Conservation (phyloP, 2,329 filamentous ascomycete species). For the Lecanoromycetidae sp. region DNA sequence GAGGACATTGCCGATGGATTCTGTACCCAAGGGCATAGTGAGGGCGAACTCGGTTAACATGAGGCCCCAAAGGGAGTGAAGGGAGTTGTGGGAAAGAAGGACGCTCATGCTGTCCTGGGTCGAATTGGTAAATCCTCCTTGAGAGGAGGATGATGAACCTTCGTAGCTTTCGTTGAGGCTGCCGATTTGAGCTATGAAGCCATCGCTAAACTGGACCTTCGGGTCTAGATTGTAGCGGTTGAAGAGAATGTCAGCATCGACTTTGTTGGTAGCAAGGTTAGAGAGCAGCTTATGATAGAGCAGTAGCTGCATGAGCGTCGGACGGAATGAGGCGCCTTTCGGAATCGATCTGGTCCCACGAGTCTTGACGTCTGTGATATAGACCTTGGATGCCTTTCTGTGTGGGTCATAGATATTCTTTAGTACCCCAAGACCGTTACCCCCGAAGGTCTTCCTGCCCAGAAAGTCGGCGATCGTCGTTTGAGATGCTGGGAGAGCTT, state of each 20-base stretch:
- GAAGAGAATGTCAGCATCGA: conserved; percentile 59
- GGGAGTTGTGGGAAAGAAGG: conserved; percentile 46
- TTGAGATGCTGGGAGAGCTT: conserved; percentile 32
- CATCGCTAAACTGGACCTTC: conserved; percentile 58
- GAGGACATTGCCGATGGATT: conserved; percentile 46
- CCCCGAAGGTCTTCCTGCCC: conserved; percentile 23
- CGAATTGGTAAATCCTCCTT: too few relatives aligned
- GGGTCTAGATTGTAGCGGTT: conserved; percentile 58
- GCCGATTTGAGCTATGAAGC: conserved; percentile 64
- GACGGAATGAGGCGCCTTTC: conserved; percentile 52
- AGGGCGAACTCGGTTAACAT: conserved; percentile 49
- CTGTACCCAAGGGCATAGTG: conserved; percentile 43
- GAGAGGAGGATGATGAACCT: too few relatives aligned
- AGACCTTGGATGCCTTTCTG: conserved; percentile 36
- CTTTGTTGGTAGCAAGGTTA: conserved; percentile 55
- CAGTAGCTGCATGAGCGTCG: conserved; percentile 76
- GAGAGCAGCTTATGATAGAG: conserved; percentile 80
- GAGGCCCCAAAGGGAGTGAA: conserved; percentile 47
- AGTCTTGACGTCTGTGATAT: conserved; percentile 84
- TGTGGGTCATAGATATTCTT: conserved; percentile 1
- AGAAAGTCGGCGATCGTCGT: conserved; percentile 36
- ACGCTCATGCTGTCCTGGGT: conserved; percentile 36
- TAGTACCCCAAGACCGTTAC: conserved; percentile 11
- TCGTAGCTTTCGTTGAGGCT: conserved; percentile 48
- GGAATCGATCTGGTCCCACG: conserved; percentile 54